Evolutionary conservation across 148 eudicot genomes (phyloP), one percentile per base, ranked within the genome.

Genomic region (Rhododendron henanense): DNA sequence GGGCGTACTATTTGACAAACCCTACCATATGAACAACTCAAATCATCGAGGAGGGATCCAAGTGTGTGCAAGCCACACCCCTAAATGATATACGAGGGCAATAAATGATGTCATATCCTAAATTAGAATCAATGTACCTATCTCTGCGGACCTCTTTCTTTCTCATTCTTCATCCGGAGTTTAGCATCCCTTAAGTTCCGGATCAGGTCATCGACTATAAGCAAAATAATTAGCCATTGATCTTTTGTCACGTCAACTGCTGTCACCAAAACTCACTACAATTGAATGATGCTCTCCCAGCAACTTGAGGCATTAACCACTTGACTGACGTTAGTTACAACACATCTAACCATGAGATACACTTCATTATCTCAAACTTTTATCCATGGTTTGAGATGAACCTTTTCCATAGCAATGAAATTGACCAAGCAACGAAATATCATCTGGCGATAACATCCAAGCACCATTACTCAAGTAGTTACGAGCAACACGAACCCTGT

Each of bases 401-500:
- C 7, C 84, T 74, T 90, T 91, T 73, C 84, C 48, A 85, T 86
- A 92, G 87, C 87, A 59, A 83, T 84, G 84, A 85, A 88, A 92
- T 88, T 87, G 85, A 57, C 79, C 91, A 87, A 95, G 91, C 86
- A 90, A 82, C 28, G 91, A 89, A 50, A 95, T 92, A 84, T 94
- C 94, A 14, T 95, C 94, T 9, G 92, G 89, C 8, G 96, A 88
- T 84, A 96, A 84, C 83, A 92, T 88, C 69, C 92, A 84, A 14
- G 91, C 87, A 79, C 95, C 95, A 41, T 90, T 88, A 86, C 90
- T 90, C 89, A 95, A 88, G 90, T 95, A 96, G 91, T 94, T 91
- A 85, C 79, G 91, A 71, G 92, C 86, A 67, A 84, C 91, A 31
- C 96, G 93, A 77, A 81, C 88, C 90, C 99, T 96, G 92, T 76